These are phyloP conservation scores for Xylariaceae sp. DNA, from an alignment of 2,329 filamentous ascomycete species.

Conservation along the genomic window DNA sequence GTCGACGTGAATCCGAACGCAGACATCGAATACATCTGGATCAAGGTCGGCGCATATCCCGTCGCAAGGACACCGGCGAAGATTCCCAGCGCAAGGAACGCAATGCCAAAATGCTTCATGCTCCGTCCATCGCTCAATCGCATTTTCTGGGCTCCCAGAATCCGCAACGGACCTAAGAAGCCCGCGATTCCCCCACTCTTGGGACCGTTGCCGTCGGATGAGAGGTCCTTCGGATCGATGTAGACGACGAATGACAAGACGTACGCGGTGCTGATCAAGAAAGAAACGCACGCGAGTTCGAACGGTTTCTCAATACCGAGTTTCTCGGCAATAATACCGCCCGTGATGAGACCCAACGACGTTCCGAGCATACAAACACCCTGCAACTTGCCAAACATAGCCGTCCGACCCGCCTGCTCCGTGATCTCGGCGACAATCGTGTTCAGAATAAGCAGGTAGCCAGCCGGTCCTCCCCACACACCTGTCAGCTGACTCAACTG, in stretches of 20 bases:
- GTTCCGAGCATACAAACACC: slow-evolving; percentile 23
- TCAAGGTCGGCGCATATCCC: slow-evolving; percentile 23
- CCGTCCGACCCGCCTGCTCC: slow-evolving; percentile 52
- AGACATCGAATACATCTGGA: slow-evolving; percentile 27
- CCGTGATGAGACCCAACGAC: slow-evolving; percentile 21
- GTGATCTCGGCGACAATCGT: slow-evolving; percentile 62
- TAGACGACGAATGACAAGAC: slow-evolving; percentile 22
- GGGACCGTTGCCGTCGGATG: slow-evolving; percentile 9
- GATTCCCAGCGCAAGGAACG: slow-evolving; percentile 22
- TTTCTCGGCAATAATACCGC: slow-evolving; percentile 21
- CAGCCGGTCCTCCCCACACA: slow-evolving; percentile 60
- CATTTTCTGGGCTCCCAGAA: slow-evolving; percentile 21
- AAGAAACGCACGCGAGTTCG: slow-evolving; percentile 20
- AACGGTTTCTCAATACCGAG: slow-evolving; percentile 24
- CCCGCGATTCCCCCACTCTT: slow-evolving; percentile 16
- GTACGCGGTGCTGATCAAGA: slow-evolving; percentile 18
- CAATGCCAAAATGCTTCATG: slow-evolving; percentile 20
- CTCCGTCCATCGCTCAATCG: slow-evolving; percentile 18
- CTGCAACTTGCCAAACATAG: slow-evolving; percentile 49
- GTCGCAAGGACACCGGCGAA: slow-evolving; percentile 25
- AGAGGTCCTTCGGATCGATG: slow-evolving; percentile 23
- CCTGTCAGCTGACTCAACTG: slow-evolving; percentile 64
- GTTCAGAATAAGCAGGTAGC: slow-evolving; percentile 63
- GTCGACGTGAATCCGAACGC: slow-evolving; percentile 22
- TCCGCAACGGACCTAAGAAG: slow-evolving; percentile 17